phyloP scores from a whole-genome alignment of 2,329 filamentous ascomycete species.

The Dothideomycetidae sp. region DNA sequence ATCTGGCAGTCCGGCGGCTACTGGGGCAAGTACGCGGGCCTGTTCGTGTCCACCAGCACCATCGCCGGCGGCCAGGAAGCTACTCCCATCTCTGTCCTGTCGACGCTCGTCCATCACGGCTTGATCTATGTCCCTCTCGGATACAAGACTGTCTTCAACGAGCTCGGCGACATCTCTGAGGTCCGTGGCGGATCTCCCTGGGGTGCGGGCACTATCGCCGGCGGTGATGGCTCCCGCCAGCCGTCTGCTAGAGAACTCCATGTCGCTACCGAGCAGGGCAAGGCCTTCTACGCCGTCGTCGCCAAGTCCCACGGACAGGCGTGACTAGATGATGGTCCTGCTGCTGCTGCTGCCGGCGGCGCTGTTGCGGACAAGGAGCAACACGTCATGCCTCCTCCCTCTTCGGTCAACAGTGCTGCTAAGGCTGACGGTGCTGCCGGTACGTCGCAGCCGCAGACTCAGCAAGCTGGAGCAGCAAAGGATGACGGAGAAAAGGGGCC shows the following conservation, averaged over 20 bases:
- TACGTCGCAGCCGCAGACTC: conserved; percentile 8
- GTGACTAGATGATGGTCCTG: conserved; percentile 59
- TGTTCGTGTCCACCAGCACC: conserved; percentile 81
- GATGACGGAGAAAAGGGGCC: conserved; percentile 49
- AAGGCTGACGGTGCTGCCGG: conserved; percentile 10
- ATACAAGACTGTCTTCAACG: conserved; percentile 64
- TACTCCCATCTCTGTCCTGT: conserved; percentile 67
- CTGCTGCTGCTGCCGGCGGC: conserved; percentile 17
- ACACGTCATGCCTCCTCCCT: conserved; percentile 2
- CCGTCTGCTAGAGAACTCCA: conserved; percentile 61
- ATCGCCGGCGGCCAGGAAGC: conserved; percentile 85
- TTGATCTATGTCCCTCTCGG: conserved; percentile 94
- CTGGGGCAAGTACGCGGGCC: conserved; percentile 70
- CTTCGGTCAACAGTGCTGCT: conserved; percentile 10
- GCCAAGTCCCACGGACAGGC: conserved; percentile 49
- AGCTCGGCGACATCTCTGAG: conserved; percentile 59
- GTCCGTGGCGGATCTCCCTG: conserved; percentile 78
- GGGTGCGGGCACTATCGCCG: conserved; percentile 84
- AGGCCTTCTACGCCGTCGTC: conserved; percentile 66
- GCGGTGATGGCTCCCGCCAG: conserved; percentile 68
- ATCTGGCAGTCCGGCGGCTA: conserved; percentile 62
- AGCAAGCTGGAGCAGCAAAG: conserved; percentile 19
- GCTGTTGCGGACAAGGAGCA: conserved; percentile 1
- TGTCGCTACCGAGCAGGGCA: conserved; percentile 70
- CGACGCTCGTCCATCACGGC: conserved; percentile 81